Evolutionary conservation across 176 grass and related monocot species (phyloP).

Genomic region (Cenchrus purpureus): DNA sequence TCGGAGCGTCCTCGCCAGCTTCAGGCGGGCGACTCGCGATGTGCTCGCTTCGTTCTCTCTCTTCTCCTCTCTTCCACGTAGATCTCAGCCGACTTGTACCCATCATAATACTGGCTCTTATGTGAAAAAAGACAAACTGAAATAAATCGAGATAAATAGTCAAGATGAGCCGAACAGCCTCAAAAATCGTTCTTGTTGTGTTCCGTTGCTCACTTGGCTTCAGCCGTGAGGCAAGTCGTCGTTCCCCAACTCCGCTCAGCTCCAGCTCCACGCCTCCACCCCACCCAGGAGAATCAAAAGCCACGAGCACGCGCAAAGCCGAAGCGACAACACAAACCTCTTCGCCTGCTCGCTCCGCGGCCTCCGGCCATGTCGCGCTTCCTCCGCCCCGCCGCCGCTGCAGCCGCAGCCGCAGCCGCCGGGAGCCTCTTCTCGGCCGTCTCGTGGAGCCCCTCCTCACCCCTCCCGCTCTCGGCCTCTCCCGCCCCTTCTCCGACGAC

Average conservation of each 20-base stretch:
- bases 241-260: background rate
- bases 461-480: background rate
- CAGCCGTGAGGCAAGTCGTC: background rate
- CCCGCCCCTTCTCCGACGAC: background rate
- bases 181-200: no score
- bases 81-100: no score
- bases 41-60: no score
- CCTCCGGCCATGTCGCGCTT: constrained; percentile 35
- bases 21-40: no score
- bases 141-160: no score
- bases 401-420: constrained; percentile 6
- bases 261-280: background rate
- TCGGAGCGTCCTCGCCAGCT: no score
- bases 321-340: background rate
- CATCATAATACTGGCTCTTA: no score
- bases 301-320: background rate
- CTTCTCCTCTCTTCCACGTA: no score
- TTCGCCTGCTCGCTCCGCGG: background rate
- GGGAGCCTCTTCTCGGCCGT: background rate
- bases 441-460: background rate
- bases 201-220: background rate
- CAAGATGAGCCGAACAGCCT: no score
- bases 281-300: background rate
- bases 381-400: constrained; percentile 25
- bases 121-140: no score